These are phyloP conservation scores for Ceratocystis albifundus DNA, from an alignment of 2,329 filamentous ascomycete species.

Conservation along the genomic window DNA sequence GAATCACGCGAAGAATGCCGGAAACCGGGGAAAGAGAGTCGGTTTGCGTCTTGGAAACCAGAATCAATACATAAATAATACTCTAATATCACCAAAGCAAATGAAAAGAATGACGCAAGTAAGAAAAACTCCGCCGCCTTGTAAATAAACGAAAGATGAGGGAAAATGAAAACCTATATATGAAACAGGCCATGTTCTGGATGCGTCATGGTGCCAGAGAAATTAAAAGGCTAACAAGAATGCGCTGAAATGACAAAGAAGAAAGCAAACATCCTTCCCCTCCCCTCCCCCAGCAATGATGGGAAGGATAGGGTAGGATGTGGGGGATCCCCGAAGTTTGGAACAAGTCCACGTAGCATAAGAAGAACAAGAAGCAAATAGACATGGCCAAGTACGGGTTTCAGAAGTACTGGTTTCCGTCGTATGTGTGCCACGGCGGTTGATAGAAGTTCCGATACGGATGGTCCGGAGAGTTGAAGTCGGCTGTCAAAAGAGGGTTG, in stretches of 20 bases:
- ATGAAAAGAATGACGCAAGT: not conserved
- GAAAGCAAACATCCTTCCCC: not conserved
- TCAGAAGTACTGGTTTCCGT: not conserved
- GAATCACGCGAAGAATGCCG: not conserved
- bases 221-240: not conserved
- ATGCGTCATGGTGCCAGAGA: not conserved
- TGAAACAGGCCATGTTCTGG: not conserved
- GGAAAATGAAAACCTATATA: not conserved
- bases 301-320: not conserved
- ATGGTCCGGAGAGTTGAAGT: slow-evolving; percentile 67
- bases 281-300: not conserved
- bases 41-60: not conserved
- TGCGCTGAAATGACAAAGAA: slow-evolving; percentile 7
- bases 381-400: not conserved
- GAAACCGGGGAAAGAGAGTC: not conserved
- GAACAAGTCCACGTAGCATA: not conserved
- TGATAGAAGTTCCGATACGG: slow-evolving; percentile 75
- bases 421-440: slow-evolving; percentile 38
- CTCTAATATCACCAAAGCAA: not conserved
- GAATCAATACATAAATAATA: not conserved
- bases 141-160: not conserved
- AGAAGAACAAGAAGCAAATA: not conserved
- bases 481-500: slow-evolving; percentile 62
- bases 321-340: not conserved
- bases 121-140: slow-evolving; percentile 2